Percentiles rank a stretch among this genome's conserved stretches.
Evolutionary conservation across 805 yeast species (phyloP).

Genomic region (Komagataella phaffii): DNA sequence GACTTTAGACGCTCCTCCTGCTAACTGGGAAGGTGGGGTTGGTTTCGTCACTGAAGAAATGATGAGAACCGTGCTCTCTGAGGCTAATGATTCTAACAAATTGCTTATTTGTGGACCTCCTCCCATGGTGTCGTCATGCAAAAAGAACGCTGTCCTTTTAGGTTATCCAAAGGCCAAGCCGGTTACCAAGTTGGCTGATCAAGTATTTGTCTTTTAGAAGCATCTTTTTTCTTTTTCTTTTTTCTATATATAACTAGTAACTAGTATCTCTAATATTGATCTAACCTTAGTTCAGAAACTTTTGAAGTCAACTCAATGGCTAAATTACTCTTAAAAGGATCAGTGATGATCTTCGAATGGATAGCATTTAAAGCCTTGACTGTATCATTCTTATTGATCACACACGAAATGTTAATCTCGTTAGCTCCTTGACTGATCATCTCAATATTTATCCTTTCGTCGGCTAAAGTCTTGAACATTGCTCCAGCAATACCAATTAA

Average conservation of each 20-base stretch:
- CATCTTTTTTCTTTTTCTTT: neutral
- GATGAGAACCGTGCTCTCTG: constrained; percentile 49
- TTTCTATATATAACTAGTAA: neutral
- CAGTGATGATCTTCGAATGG: constrained; percentile 62
- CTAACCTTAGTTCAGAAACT: constrained; percentile 28
- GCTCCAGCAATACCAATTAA: constrained; percentile 94
- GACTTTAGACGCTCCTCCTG: constrained; percentile 63
- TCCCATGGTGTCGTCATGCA: constrained; percentile 76
- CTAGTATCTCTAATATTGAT: constrained; percentile 8
- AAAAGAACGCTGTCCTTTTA: constrained; percentile 59
- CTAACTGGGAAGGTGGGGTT: constrained; percentile 59
- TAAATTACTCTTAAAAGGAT: constrained; percentile 10
- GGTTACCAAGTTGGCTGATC: constrained; percentile 80
- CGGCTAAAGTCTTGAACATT: constrained; percentile 90
- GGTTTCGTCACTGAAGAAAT: constrained; percentile 77
- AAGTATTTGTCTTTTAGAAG: constrained; percentile 67
- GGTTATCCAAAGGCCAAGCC: constrained; percentile 83
- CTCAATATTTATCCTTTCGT: constrained; percentile 84
- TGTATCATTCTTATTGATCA: constrained; percentile 72
- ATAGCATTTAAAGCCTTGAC: constrained; percentile 76
- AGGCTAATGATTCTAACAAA: constrained; percentile 45
- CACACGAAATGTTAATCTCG: constrained; percentile 94
- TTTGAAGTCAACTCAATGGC: constrained; percentile 25
- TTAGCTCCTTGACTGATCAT: constrained; percentile 99
- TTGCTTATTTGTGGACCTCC: constrained; percentile 90